Base-by-base conservation (phyloP, 352 stramenopile species). In the Phytopythium oedochilum region DNA sequence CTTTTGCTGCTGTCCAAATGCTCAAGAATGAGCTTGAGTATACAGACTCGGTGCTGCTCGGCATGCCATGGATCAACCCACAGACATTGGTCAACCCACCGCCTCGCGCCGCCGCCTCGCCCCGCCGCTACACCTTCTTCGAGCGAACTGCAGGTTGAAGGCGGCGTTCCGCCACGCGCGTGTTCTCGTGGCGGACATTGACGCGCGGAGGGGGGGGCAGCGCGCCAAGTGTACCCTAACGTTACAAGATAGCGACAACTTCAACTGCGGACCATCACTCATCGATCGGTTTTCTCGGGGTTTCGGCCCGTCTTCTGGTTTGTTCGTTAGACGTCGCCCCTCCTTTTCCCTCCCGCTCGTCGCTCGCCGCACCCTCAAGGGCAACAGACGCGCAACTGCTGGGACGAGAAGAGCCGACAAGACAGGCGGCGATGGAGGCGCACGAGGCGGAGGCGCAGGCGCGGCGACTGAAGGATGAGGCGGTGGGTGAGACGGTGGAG, bases 211-310 rank as follows among this genome's bases (percentile, higher is more conserved):
- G n/a, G 34, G n/a, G n/a, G n/a, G n/a, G n/a, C n/a, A n/a, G n/a
- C n/a, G n/a, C n/a, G n/a, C n/a, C n/a, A n/a, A n/a, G n/a, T n/a
- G n/a, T n/a, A n/a, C n/a, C n/a, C n/a, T n/a, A n/a, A n/a, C n/a
- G n/a, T n/a, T n/a, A n/a, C n/a, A 32, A 5, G 11, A 11, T 20
- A 8, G 0, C 5, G 18, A n/a, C 46, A 66, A 71, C 63, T 71
- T 71, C 63, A 71, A 71, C 55, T 53, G 36, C 3, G 35, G 59
- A 71, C 63, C 63, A 67, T 62, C 63, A 71, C 63, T 71, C 63
- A 61, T 45, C 1, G 7, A 17, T n/a, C 15, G 53, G 38, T 57
- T 67, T 71, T 53, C 45, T 18, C n/a, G 32, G n/a, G 35, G 44
- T 42, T 52, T 55, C 35, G 5, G 12, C 40, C 25, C 40, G 46